phyloP scores from a whole-genome alignment of 371 early-diverging fungal genomes.

The Synchytrium microbalum region DNA sequence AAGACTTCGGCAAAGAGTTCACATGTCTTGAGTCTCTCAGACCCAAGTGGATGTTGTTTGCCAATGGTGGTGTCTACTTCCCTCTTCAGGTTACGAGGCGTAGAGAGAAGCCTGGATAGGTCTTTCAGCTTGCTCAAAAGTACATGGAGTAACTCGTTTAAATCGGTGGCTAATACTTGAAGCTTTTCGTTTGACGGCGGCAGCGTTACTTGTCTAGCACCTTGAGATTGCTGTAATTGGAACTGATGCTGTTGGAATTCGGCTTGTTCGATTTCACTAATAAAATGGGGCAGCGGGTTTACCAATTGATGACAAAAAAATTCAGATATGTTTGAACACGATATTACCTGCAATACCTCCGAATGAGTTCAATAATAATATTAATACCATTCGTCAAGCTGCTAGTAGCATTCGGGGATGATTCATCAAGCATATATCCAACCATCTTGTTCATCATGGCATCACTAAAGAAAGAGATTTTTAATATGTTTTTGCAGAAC shows the following conservation, averaged over 20 bases:
- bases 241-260: constrained; percentile 44
- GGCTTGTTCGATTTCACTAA: constrained; percentile 48
- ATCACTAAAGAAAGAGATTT: constrained; percentile 36
- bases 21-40: constrained; percentile 85
- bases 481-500: not conserved
- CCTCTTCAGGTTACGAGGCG: constrained; percentile 29
- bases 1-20: constrained; percentile 93
- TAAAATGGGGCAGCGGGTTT: not conserved
- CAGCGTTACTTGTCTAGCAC: constrained; percentile 21
- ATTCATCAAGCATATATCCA: constrained; percentile 75
- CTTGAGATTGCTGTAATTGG: constrained; percentile 24
- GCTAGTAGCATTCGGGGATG: constrained; percentile 68
- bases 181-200: constrained; percentile 33
- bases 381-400: constrained; percentile 83
- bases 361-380: constrained; percentile 91
- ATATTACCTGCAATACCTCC: constrained; percentile 68
- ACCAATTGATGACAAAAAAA: too few relatives aligned
- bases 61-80: constrained; percentile 58
- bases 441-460: constrained; percentile 60
- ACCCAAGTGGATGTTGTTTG: constrained; percentile 69
- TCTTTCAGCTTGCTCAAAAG: constrained; percentile 59
- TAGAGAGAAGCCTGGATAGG: constrained; percentile 52
- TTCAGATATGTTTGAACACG: not conserved
- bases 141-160: constrained; percentile 73
- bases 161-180: constrained; percentile 50